Base-by-base conservation (phyloP, 345 rosid genomes). In the Mangifera indica region DNA sequence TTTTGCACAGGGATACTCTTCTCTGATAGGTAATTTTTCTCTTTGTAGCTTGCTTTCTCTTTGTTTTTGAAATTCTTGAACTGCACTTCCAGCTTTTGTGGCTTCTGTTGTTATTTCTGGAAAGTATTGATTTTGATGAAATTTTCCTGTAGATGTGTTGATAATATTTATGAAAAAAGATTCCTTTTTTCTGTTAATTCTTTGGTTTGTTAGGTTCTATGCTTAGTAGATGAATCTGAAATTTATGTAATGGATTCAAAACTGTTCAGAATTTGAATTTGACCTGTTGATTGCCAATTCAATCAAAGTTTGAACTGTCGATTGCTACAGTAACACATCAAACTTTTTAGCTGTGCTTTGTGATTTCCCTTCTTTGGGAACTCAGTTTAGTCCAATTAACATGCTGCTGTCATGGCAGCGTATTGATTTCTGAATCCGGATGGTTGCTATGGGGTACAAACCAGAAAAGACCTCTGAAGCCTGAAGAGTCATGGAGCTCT, bases 1-100 rank as follows among this genome's bases (percentile, higher is more conserved):
- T 90, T 94, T 82, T 92, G 95, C 76, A 89, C 89, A 3, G 98
- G 98, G 71, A 83, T 89, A 87, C 87, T 94, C 68, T 92, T 94
- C 84, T 89, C 97, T 58, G 89, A 83, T 77, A 81, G 93, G 93
- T 89, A 70, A 72, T 20, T 77, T 73, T 72, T 48, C 44, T 54
- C 37, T 29, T 67, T 69, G 13, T 24, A 20, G 60, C 55, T 10
- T 64, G 58, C 63, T n/a, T 44, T 66, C 17, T 21, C 45, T 24
- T 7, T 29, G 55, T 25, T 63, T 55, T 14, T 67, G 37, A 69
- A 63, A n/a, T 66, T 42, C 21, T 21, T 18, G 17, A 18, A 24
- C 52, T 45, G 12, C 49, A 13, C 44, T 49, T 74, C 26, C 40
- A 34, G 40, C 57, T 74, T 59, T 67, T 25, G 34, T 42, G 67